Base-by-base conservation (phyloP, 805 yeast genomes). In the Yamadazyma sp. region DNA sequence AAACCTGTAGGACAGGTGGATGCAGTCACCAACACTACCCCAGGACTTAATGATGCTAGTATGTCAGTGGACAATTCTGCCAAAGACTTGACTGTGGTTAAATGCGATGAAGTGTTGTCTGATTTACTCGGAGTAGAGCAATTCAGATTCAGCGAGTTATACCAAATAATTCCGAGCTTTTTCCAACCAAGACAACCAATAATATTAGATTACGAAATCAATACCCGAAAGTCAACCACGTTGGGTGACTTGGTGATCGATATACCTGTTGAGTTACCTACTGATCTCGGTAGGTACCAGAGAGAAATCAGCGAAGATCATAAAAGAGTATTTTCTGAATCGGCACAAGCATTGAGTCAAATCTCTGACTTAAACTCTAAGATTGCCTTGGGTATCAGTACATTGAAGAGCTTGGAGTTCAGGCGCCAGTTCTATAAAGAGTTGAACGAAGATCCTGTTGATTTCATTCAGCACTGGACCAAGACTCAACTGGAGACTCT, bases 161-260 rank as follows among this genome's bases (percentile, higher is more conserved):
- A 85, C 52, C 88, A 84, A 50, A 61, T 78, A 26, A 64, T 85
- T 20, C 73, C 78, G 13, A 80, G 78, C 5, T 81, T 77, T 46
- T 86, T 90, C 54, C 64, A 84, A 41, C 96, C 96, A 12, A 67
- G 86, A 10, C 83, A 82, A 42, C 98, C 99, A 16, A 78, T 93
- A 23, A 75, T 73, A 26, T 51, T 93, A 13, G 83, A 82, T 43
- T 90, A 88, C 60, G 78, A 77, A 33, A 75, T 93, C 23, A 75
- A 80, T 52, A 90, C 95, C 1, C 84, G 84, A 41, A 77, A 74
- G 46, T 84, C 89, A 25, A 71, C 86, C 2, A 86, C 91, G 2
- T 67, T 85, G 41, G 96, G 96, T 18, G 95, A 87, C 28, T 66
- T 79, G 2, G 83, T 84, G 5, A 70, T 84, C 41, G 99, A 93